A percentile compares a stretch with the other conserved stretches of the same genome.
Conservation (phyloP, 2,329 filamentous ascomycete genomes). For the Lojkania enalia region DNA sequence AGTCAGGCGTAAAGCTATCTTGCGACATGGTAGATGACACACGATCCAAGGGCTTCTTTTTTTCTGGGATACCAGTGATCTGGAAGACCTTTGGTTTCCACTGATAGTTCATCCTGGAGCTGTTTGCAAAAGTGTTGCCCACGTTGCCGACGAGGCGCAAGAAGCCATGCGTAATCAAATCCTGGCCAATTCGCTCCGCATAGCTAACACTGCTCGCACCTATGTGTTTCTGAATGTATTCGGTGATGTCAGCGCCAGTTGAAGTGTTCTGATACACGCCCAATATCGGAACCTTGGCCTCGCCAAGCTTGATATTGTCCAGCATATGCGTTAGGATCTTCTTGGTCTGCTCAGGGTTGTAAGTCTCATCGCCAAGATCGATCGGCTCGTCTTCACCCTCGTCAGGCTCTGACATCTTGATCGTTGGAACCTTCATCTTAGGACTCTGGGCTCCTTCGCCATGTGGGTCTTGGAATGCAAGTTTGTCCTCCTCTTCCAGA, state of each 20-base stretch:
- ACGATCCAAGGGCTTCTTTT: constrained; percentile 72
- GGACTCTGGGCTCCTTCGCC: constrained; percentile 54
- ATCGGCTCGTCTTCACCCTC: constrained; percentile 75
- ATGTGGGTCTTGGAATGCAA: constrained; percentile 88
- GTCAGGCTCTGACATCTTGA: constrained; percentile 77
- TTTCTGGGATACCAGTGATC: constrained; percentile 83
- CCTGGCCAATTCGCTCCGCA: constrained; percentile 92
- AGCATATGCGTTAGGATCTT: constrained; percentile 86
- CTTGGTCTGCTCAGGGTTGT: constrained; percentile 84
- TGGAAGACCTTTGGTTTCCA: constrained; percentile 94
- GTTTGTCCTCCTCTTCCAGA: constrained; percentile 96
- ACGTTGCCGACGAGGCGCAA: constrained; percentile 91
- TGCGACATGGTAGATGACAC: constrained; percentile 70
- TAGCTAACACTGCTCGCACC: constrained; percentile 82
- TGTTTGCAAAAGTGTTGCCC: constrained; percentile 94
- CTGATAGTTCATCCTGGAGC: constrained; percentile 95
- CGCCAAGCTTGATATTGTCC: constrained; percentile 80
- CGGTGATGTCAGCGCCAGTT: constrained; percentile 87
- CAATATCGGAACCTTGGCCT: constrained; percentile 93
- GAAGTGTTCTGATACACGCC: constrained; percentile 95
- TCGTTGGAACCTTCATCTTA: constrained; percentile 72
- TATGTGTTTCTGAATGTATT: constrained; percentile 91
- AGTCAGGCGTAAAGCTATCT: constrained; percentile 64
- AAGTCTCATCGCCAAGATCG: constrained; percentile 89
- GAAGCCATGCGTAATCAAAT: constrained; percentile 83